phyloP scores from a whole-genome alignment of 441 rosid species.

The Gossypium lobatum region DNA sequence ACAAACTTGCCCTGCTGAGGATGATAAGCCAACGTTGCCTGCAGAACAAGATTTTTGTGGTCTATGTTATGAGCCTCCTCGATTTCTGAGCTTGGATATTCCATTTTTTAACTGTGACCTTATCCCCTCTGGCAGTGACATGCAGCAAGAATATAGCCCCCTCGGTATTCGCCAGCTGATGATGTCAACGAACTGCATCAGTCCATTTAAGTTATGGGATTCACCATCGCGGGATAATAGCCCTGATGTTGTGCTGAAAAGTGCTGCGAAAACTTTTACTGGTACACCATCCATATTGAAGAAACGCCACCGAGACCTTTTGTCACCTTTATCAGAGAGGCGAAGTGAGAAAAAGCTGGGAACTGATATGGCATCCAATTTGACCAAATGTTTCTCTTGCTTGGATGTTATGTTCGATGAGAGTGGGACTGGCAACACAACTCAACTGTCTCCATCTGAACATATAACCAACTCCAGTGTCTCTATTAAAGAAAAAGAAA shows the following conservation, averaged over 20 bases:
- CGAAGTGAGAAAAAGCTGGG: constrained; percentile 70
- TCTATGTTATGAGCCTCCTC: constrained; percentile 95
- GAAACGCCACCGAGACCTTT: constrained; percentile 76
- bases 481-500: constrained; percentile 51
- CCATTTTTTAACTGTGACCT: constrained; percentile 98
- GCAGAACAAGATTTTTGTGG: constrained; percentile 55
- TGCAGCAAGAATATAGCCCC: constrained; percentile 93
- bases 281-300: constrained; percentile 84
- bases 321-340: constrained; percentile 89
- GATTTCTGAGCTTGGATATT: constrained; percentile 87
- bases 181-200: constrained; percentile 77
- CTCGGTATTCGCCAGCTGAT: constrained; percentile 95
- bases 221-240: constrained; percentile 71
- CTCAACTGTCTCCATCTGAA: constrained; percentile 33
- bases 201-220: constrained; percentile 93
- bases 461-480: constrained; percentile 27
- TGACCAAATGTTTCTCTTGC: constrained; percentile 69
- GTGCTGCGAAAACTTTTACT: constrained; percentile 66
- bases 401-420: constrained; percentile 71
- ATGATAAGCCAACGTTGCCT: constrained; percentile 26
- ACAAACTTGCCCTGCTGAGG: constrained; percentile 32
- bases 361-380: constrained; percentile 49
- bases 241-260: constrained; percentile 73
- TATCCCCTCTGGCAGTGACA: constrained; percentile 65
- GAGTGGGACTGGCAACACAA: constrained; percentile 28